Evolutionary conservation across 2,329 filamentous ascomycete genomes (phyloP), one percentile per base, ranked within the genome.

Genomic region (Aureobasidium leucospermi): DNA sequence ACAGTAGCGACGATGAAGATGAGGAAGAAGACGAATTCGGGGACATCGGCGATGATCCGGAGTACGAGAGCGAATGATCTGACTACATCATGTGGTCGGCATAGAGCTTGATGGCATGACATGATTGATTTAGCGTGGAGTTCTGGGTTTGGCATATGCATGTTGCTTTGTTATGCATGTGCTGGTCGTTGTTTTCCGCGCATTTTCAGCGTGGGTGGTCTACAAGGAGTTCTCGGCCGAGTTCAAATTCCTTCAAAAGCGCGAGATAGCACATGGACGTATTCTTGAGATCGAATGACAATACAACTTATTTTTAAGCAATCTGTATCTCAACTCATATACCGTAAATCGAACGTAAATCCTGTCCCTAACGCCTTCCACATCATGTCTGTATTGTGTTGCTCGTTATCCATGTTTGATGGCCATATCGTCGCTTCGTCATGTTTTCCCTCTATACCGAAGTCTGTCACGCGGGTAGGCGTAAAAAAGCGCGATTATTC

Each of bases 11-110:
- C 28, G 60, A 60, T 77, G 70, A 69, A 11, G 69, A 74, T 3
- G 75, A 76, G 36, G 73, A 72, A 15, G 74, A 74, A 23, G 76
- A 76, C 0, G 74, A 68, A 39, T 73, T 71, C 15, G 76, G 77
- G 19, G 76, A 78, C 3, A 76, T 78, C 4, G 69, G 69, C 1
- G 72, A 71, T 2, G 67, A 71, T 3, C 55, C 55, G 6, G 55
- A 58, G 15, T 58, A 58, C 23, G 55, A 58, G 34, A 58, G 55
- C 43, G 55, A 58, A 16, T 48, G 43, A 38, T 38, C 11, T n/a
- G 2, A 9, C 2, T 15, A 8, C 28, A 16, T 5, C 8, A 10
- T 16, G 16, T 11, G 16, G 16, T 10, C 6, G 38, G 39, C 28
- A 19, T 45, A 11, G 5, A 43, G 11, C n/a, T 23, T 31, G 51